Base-by-base conservation (phyloP, 1,284 basidiomycete species). In the Bondarzewia mesenterica region DNA sequence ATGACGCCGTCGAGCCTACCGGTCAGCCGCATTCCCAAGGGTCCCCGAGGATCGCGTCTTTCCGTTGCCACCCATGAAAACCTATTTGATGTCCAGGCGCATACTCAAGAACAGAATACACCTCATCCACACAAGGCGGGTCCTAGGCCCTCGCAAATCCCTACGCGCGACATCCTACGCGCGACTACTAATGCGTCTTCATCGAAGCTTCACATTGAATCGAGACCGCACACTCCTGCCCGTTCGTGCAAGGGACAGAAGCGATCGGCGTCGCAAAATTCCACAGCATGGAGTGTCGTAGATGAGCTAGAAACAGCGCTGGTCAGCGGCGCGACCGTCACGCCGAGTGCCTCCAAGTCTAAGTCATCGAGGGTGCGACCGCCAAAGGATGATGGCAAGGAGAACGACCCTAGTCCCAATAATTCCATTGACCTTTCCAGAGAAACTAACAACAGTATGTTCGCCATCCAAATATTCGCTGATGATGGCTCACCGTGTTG, bases 21-120 rank as follows among this genome's bases (percentile, higher is more conserved):
- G 21, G 21, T 18, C 8, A 54, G 56, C n/a, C 59, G 63, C 36
- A 66, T 72, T 48, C 71, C 72, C 15, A 64, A 68, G 44, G 73
- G 72, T 5, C 70, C 73, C 21, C 67, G 71, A 37, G 58, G 63
- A 5, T 65, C n/a, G 40, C 49, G 18, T 22, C 20, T 12, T 4
- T 23, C 46, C 5, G 35, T 16, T 32, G n/a, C 16, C 32, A 36
- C 7, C 27, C 22, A 36, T 27, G 32, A 25, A 42, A 23, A 42
- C 6, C 18, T 27, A 7, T 47, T 36, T 22, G 50, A 48, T 16
- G 21, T n/a, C 27, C 35, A 14, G 8, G 27, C 18, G 15, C 20
- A 4, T 20, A 21, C 29, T 32, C 29, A 32, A 32, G 4, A 32
- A n/a, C 29, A 32, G 29, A 32, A n/a, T 32, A 32, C 29, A n/a